phyloP scores from a whole-genome alignment of 2,329 filamentous ascomycete species.

The Penicillium palitans region DNA sequence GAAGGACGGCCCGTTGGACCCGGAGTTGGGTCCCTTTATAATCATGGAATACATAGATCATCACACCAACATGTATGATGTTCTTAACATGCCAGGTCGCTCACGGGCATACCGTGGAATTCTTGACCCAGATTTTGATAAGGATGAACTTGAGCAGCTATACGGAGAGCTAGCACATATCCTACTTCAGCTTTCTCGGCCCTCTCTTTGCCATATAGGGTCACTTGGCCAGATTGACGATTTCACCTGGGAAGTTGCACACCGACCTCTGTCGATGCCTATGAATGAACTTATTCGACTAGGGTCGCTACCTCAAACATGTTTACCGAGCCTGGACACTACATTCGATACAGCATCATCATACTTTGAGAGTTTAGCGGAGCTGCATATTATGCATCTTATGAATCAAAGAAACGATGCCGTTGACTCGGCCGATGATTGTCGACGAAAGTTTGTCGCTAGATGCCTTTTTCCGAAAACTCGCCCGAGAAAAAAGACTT shows the following conservation, averaged over 20 bases:
- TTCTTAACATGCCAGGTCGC: too few relatives aligned
- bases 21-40: too few relatives aligned
- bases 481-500: neutral
- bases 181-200: neutral
- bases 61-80: too few relatives aligned
- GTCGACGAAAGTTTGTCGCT: neutral
- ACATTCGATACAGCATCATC: neutral
- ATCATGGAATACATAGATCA: too few relatives aligned
- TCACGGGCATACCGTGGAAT: neutral
- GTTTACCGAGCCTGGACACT: neutral
- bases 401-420: neutral
- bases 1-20: too few relatives aligned
- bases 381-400: neutral
- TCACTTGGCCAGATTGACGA: neutral
- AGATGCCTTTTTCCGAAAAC: neutral
- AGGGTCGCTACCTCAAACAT: neutral
- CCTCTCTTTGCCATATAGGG: neutral
- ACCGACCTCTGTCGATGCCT: neutral
- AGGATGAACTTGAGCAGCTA: constrained; percentile 35
- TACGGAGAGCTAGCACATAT: constrained; percentile 9
- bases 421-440: neutral
- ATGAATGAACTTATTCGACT: neutral
- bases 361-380: neutral
- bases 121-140: constrained; percentile 34
- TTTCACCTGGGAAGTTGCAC: neutral